These are phyloP conservation scores for Arabidopsis hybrid DNA, from an alignment of 441 rosid genomes.

Conservation along the genomic window DNA sequence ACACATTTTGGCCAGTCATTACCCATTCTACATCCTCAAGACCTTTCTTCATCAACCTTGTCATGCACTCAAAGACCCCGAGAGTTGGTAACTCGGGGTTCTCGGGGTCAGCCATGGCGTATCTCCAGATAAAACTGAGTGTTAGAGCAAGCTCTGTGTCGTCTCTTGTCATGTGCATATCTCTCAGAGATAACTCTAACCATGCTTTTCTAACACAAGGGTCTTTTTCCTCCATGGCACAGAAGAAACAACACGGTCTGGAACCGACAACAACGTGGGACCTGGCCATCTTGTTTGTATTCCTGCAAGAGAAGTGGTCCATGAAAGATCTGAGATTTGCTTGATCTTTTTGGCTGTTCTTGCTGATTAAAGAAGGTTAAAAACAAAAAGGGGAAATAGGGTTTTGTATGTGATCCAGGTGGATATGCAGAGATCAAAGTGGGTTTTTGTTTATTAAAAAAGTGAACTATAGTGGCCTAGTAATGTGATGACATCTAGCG, in stretches of 20 bases:
- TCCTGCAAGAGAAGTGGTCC: conserved; percentile 45
- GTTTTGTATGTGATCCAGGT: conserved; percentile 47
- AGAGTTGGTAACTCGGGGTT: conserved; percentile 74
- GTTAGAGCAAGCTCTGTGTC: conserved; percentile 67
- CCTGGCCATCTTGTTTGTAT: conserved; percentile 36
- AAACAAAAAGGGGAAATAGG: conserved; percentile 37
- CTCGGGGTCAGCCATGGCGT: conserved; percentile 74
- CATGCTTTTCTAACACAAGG: conserved; percentile 40
- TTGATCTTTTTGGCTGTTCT: conserved; percentile 30
- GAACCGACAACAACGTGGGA: conserved; percentile 40
- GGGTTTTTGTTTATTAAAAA: conserved; percentile 32
- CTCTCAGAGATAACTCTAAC: conserved; percentile 32
- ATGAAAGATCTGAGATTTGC: conserved; percentile 37
- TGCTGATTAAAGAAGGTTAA: conserved; percentile 26
- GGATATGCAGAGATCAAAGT: conserved; percentile 37
- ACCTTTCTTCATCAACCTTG: conserved; percentile 58
- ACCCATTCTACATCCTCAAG: conserved; percentile 66
- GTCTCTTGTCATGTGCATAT: conserved; percentile 43
- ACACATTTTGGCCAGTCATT: conserved; percentile 70
- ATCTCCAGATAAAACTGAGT: conserved; percentile 75
- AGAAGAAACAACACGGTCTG: conserved; percentile 44
- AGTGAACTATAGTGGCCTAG: conserved; percentile 38
- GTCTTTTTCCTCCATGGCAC: conserved; percentile 43
- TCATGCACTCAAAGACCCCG: conserved; percentile 78
- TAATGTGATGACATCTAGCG: conserved; percentile 42